Percentiles rank a stretch among this genome's conserved stretches.
phyloP scores from a whole-genome alignment of 306 rosid genomes.

The Lathyrus tuberosus region DNA sequence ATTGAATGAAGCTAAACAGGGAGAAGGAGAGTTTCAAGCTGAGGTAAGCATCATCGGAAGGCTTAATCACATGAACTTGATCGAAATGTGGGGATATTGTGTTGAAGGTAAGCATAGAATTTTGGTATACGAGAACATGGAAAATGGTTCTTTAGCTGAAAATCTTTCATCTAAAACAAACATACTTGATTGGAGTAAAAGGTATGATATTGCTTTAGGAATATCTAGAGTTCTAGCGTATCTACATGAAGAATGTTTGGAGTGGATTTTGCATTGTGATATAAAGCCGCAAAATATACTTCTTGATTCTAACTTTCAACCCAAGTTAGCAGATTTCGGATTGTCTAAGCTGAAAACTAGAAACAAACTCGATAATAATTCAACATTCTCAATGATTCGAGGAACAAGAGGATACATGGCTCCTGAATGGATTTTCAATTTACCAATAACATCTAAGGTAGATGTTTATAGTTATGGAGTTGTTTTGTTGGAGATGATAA shows the following conservation, averaged over 20 bases:
- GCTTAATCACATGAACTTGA: slow-evolving; percentile 42
- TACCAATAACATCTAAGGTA: slow-evolving; percentile 38
- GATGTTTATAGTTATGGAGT: slow-evolving; percentile 42
- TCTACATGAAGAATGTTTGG: slow-evolving; percentile 62
- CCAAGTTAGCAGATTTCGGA: slow-evolving; percentile 46
- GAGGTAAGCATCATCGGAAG: slow-evolving; percentile 26
- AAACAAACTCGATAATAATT: slow-evolving; percentile 18
- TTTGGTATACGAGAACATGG: slow-evolving; percentile 34
- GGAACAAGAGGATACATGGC: slow-evolving; percentile 70
- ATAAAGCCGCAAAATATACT: slow-evolving; percentile 40
- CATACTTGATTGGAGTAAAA: slow-evolving; percentile 32
- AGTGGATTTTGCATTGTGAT: slow-evolving; percentile 63
- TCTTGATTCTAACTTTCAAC: slow-evolving; percentile 23
- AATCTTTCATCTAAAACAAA: slow-evolving; percentile 15
- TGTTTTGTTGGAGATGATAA: slow-evolving; percentile 40
- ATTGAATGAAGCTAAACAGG: slow-evolving; percentile 36
- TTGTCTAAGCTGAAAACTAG: slow-evolving; percentile 38
- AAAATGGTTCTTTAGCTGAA: slow-evolving; percentile 38
- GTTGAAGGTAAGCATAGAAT: slow-evolving; percentile 33
- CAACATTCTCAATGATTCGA: slow-evolving; percentile 53
- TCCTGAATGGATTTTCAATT: slow-evolving; percentile 40
- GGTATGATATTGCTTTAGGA: slow-evolving; percentile 41
- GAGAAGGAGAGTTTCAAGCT: slow-evolving; percentile 41
- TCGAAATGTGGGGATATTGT: slow-evolving; percentile 42
- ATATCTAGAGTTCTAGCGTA: slow-evolving; percentile 55